phyloP scores from a whole-genome alignment of 495 filamentous ascomycete genomes.

The Immersiella caudata region DNA sequence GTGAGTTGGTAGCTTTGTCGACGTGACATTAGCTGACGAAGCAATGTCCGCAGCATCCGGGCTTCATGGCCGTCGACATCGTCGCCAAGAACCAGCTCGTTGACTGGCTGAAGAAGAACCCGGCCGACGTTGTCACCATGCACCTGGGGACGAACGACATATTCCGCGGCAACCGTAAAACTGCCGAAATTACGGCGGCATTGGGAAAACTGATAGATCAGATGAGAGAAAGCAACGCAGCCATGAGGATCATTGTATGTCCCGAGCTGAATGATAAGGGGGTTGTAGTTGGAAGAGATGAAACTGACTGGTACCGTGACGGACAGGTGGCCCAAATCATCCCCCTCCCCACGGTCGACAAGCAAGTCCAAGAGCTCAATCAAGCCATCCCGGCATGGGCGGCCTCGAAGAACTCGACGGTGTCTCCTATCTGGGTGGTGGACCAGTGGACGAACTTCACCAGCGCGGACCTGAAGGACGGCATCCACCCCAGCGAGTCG shows the following conservation, averaged over 20 bases:
- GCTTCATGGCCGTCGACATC: constrained; percentile 53
- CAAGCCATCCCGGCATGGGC: constrained; percentile 52
- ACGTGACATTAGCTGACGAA: background rate
- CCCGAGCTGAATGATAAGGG: background rate
- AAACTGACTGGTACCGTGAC: background rate
- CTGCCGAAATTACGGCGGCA: constrained; percentile 47
- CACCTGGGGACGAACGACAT: constrained; percentile 58
- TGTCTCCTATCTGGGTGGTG: constrained; percentile 54
- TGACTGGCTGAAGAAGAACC: constrained; percentile 51
- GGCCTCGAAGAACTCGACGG: constrained; percentile 46
- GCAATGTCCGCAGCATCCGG: constrained; percentile 40
- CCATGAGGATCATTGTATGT: constrained; percentile 55
- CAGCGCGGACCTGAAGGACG: constrained; percentile 47
- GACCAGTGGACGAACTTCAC: constrained; percentile 53
- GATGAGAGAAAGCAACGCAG: constrained; percentile 52
- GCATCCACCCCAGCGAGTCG: constrained; percentile 50
- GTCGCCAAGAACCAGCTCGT: constrained; percentile 50
- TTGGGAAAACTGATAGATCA: constrained; percentile 47
- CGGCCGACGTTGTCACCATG: constrained; percentile 54
- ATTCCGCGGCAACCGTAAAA: constrained; percentile 45
- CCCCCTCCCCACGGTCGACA: constrained; percentile 41
- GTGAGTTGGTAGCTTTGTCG: background rate
- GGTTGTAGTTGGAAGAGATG: background rate
- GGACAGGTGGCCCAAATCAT: constrained; percentile 56
- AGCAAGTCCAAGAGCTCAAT: constrained; percentile 48